Percentiles rank a stretch among this genome's conserved stretches.
Conservation (phyloP, 345 rosid species). For the Theobroma cacao region DNA sequence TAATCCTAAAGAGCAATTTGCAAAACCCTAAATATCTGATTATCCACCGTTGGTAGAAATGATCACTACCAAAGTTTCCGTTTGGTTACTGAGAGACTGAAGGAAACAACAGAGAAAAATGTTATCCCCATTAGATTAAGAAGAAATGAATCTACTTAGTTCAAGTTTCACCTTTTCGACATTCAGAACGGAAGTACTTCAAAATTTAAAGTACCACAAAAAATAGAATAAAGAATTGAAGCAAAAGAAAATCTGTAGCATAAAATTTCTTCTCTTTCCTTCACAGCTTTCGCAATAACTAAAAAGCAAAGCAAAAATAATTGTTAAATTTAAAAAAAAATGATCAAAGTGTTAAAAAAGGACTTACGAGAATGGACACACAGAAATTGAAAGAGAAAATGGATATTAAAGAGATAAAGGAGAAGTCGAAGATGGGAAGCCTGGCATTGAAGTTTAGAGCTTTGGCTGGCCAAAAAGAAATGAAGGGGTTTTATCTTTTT, state of each 20-base stretch:
- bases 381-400: not conserved
- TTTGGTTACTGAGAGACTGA: not conserved
- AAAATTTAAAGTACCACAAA: not conserved
- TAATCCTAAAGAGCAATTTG: not conserved
- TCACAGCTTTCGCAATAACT: not conserved
- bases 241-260: not conserved
- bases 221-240: not conserved
- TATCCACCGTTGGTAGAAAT: not conserved
- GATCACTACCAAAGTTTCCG: not conserved
- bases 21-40: not conserved
- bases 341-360: not conserved
- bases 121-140: not conserved
- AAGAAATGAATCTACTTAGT: not conserved
- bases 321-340: not conserved
- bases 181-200: not conserved
- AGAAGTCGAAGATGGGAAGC: not conserved
- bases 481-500: not conserved
- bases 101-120: not conserved
- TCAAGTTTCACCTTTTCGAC: not conserved
- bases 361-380: not conserved
- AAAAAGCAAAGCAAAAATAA: not conserved
- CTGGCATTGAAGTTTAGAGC: not conserved
- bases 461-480: not conserved
- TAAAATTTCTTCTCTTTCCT: not conserved
- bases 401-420: not conserved